A percentile compares a stretch with the other conserved stretches of the same genome.
These are phyloP conservation scores for Aspergillus intermedius DNA, from an alignment of 2,329 filamentous ascomycete species.

Conservation along the genomic window DNA sequence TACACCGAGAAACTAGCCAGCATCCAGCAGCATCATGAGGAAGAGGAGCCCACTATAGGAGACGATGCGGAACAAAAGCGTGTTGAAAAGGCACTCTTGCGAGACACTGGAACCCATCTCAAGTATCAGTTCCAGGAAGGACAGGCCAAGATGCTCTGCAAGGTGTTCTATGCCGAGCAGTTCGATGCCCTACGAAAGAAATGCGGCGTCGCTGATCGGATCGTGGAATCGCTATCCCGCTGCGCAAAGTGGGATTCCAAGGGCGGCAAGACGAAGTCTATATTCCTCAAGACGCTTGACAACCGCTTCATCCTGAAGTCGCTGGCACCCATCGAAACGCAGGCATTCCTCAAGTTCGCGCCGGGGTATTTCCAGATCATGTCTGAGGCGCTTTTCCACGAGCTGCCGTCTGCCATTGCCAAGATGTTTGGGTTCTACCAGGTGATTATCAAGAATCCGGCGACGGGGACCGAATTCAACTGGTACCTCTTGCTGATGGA, in stretches of 20 bases:
- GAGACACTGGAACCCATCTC: conserved; percentile 82
- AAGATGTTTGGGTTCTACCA: conserved; percentile 99
- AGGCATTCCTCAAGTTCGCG: conserved; percentile 89
- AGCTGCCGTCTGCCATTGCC: conserved; percentile 89
- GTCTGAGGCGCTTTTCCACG: conserved; percentile 91
- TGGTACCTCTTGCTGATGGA: conserved; percentile 94
- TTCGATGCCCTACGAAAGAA: conserved; percentile 92
- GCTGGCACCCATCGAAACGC: conserved; percentile 81
- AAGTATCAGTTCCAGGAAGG: conserved; percentile 95
- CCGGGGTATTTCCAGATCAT: conserved; percentile 97
- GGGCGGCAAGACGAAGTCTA: conserved; percentile 93
- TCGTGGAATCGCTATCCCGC: conserved; percentile 88
- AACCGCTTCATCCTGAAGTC: conserved; percentile 91
- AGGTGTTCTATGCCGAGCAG: conserved; percentile 97
- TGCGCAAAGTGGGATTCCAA: conserved; percentile 98
- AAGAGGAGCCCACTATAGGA: conserved; percentile 17
- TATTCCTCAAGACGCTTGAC: conserved; percentile 94
- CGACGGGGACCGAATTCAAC: conserved; percentile 86
- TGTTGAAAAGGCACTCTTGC: conserved; percentile 77
- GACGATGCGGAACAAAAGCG: conserved; percentile 54
- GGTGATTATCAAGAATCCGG: conserved; percentile 90
- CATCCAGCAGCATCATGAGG: conserved; percentile 32
- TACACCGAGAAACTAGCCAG: conserved; percentile 72
- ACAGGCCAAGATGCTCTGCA: conserved; percentile 91
- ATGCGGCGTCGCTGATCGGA: conserved; percentile 86